Evolutionary conservation across 2,329 filamentous ascomycete species (phyloP).

Genomic region (Claviceps spartinae): DNA sequence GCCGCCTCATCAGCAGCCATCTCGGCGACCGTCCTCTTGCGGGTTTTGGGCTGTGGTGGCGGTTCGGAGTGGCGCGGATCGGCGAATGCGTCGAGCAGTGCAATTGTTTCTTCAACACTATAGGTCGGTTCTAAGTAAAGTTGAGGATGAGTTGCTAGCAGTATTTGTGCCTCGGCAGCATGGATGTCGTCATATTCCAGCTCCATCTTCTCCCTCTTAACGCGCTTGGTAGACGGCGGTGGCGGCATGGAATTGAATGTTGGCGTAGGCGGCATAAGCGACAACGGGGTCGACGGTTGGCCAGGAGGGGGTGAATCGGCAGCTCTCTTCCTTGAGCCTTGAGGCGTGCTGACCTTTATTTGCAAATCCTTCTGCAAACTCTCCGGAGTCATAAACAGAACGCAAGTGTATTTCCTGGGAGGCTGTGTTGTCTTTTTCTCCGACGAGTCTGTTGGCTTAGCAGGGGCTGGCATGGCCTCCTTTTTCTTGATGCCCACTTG

Average conservation of each 20-base stretch:
- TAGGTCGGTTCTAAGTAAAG: slow-evolving; percentile 67
- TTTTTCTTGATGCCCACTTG: slow-evolving; percentile 33
- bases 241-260: slow-evolving; percentile 44
- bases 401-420: slow-evolving; percentile 59
- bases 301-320: slow-evolving; percentile 28
- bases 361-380: slow-evolving; percentile 63
- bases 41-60: slow-evolving; percentile 71
- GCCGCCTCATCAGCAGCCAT: slow-evolving; percentile 89
- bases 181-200: slow-evolving; percentile 62
- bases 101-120: slow-evolving; percentile 53
- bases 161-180: slow-evolving; percentile 62
- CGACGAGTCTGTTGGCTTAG: slow-evolving; percentile 30
- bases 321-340: slow-evolving; percentile 24
- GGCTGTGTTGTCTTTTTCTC: slow-evolving; percentile 28
- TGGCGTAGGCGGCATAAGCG: slow-evolving; percentile 46
- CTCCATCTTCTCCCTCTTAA: slow-evolving; percentile 60
- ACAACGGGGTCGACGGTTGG: slow-evolving; percentile 55
- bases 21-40: slow-evolving; percentile 89
- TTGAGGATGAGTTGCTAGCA: slow-evolving; percentile 59
- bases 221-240: slow-evolving; percentile 53
- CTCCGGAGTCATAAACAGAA: slow-evolving; percentile 71
- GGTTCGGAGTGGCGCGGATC: slow-evolving; percentile 66
- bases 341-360: slow-evolving; percentile 61
- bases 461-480: slow-evolving; percentile 43
- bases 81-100: slow-evolving; percentile 55